Percentiles rank a stretch among this genome's conserved stretches.
phyloP scores from a whole-genome alignment of 2,329 filamentous ascomycete genomes.

The Beauveria sp. region DNA sequence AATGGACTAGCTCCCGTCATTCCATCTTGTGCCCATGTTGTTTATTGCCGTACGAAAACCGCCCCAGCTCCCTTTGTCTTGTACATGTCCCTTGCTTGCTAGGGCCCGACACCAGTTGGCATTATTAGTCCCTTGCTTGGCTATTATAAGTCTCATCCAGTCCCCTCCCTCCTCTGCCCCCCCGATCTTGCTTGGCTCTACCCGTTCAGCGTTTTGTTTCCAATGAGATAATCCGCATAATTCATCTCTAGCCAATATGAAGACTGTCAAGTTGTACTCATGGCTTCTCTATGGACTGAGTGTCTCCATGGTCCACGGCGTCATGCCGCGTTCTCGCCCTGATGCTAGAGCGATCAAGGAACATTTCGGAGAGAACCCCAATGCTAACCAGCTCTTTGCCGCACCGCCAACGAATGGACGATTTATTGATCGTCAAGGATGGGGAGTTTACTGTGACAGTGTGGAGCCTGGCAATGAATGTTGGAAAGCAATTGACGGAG shows the following conservation, averaged over 20 bases:
- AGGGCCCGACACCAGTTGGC: not conserved
- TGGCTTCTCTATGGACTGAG: conserved; percentile 2
- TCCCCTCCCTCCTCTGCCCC: not conserved
- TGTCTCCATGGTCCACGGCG: not conserved
- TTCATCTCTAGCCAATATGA: not conserved
- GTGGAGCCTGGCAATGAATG: conserved; percentile 21
- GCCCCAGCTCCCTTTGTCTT: not conserved
- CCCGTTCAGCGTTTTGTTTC: no score
- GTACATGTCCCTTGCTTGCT: not conserved
- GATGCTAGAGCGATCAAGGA: not conserved
- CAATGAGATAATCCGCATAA: no score
- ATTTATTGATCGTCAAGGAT: conserved; percentile 12
- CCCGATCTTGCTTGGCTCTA: not conserved
- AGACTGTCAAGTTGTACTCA: not conserved
- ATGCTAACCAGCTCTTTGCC: conserved; percentile 6
- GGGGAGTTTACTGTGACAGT: conserved; percentile 23
- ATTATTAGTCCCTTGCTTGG: not conserved
- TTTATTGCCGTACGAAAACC: not conserved
- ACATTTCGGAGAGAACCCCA: conserved; percentile 6
- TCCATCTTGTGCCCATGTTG: not conserved
- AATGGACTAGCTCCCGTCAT: not conserved
- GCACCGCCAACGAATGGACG: not conserved
- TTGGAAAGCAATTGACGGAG: conserved; percentile 22
- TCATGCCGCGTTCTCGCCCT: not conserved
- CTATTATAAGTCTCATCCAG: not conserved